Conservation (phyloP, 768 basidiomycete species). For the Phylloporus arenicola region DNA sequence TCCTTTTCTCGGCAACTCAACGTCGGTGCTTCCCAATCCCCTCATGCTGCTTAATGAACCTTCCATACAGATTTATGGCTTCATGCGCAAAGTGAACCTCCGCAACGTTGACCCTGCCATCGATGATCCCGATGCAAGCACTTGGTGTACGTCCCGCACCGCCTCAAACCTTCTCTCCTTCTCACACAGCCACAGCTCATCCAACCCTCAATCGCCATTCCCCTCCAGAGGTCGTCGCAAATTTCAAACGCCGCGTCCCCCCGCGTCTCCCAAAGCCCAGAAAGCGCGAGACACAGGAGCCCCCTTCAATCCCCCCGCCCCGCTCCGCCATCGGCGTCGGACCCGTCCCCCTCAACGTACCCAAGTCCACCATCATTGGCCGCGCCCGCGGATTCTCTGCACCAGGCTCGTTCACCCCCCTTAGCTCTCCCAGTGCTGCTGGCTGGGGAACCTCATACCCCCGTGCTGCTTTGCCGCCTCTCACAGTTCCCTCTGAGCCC, state of each 20-base stretch:
- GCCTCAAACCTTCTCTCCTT: conserved; percentile 17
- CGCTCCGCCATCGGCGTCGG: conserved; percentile 72
- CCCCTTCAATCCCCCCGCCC: conserved; percentile 67
- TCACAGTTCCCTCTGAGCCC: conserved; percentile 77
- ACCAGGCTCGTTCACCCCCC: conserved; percentile 72
- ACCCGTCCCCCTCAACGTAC: conserved; percentile 56
- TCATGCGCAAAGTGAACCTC: conserved; percentile 96
- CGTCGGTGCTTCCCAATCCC: conserved; percentile 47
- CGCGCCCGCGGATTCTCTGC: conserved; percentile 78
- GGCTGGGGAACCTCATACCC: conserved; percentile 59
- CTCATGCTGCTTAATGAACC: conserved; percentile 22
- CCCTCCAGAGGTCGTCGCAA: conserved; percentile 82
- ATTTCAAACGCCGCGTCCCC: conserved; percentile 93
- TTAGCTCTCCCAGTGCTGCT: conserved; percentile 50
- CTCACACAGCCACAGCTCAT: conserved; percentile 54
- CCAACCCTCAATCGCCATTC: conserved; percentile 89
- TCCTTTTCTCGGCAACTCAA: conserved; percentile 97
- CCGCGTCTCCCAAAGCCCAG: conserved; percentile 85
- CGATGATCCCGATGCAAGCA: conserved; percentile 93
- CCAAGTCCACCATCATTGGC: conserved; percentile 38
- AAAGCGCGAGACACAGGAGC: conserved; percentile 68
- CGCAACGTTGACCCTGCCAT: conserved; percentile 93
- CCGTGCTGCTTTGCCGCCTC: conserved; percentile 67
- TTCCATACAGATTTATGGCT: conserved; percentile 82
- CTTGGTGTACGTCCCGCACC: conserved; percentile 74